A percentile compares a stretch with the other conserved stretches of the same genome.
phyloP scores from a whole-genome alignment of 1,284 basidiomycete genomes.

The Apiotrichum veenhuisii region DNA sequence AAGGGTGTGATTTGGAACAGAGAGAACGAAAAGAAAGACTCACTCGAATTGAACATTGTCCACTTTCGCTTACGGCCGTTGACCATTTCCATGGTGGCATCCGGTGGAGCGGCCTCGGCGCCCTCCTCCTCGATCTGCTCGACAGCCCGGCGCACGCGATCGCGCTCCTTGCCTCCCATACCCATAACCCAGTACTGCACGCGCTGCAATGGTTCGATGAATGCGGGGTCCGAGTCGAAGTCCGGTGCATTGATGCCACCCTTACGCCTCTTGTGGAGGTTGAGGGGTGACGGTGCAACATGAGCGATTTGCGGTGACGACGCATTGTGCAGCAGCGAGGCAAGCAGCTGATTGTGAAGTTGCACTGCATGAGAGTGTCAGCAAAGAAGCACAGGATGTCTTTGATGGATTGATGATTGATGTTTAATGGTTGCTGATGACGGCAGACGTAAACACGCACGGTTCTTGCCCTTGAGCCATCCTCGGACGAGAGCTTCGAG shows the following conservation, averaged over 20 bases:
- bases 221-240: constrained; percentile 36
- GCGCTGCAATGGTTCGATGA: constrained; percentile 36
- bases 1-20: no score
- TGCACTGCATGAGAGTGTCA: constrained; percentile 26
- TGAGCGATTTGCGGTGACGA: constrained; percentile 29
- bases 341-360: constrained; percentile 46
- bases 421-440: background rate
- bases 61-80: constrained; percentile 19
- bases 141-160: constrained; percentile 23
- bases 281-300: constrained; percentile 20
- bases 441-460: constrained; percentile 19
- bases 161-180: constrained; percentile 34
- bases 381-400: background rate
- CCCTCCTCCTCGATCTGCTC: constrained; percentile 19
- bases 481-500: constrained; percentile 38
- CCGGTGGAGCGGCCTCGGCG: constrained; percentile 14
- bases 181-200: constrained; percentile 42
- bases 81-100: constrained; percentile 11
- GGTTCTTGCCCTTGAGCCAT: constrained; percentile 39
- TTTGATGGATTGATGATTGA: background rate
- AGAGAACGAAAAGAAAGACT: no score
- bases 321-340: constrained; percentile 45
- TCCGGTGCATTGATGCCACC: constrained; percentile 31
- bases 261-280: constrained; percentile 32
- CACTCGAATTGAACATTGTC: constrained; percentile 16